A percentile compares a stretch with the other conserved stretches of the same genome.
phyloP scores from a whole-genome alignment of 2,329 filamentous ascomycete species.

The Didymella segeticola region DNA sequence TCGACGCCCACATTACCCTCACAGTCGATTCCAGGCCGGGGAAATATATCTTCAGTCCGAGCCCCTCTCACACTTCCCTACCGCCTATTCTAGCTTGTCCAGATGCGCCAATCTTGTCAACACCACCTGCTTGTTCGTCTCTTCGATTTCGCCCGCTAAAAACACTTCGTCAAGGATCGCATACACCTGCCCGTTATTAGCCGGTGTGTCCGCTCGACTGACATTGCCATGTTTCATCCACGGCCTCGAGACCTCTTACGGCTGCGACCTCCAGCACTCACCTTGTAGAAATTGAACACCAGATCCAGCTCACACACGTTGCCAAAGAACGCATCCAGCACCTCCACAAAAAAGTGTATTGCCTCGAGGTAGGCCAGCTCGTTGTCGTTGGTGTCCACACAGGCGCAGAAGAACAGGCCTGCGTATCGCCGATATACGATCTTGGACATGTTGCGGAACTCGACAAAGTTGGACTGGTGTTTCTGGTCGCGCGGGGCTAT shows the following conservation, averaged over 20 bases:
- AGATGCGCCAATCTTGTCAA: conserved; percentile 91
- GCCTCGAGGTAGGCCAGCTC: conserved; percentile 96
- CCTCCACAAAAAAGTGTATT: conserved; percentile 99
- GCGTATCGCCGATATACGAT: conserved; percentile 98
- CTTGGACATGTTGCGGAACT: conserved; percentile 85
- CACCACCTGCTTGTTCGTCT: conserved; percentile 98
- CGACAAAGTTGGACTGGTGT: conserved; percentile 99
- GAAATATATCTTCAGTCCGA: neutral
- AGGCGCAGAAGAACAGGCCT: conserved; percentile 98
- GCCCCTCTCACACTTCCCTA: neutral
- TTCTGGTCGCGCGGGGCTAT: conserved; percentile 98
- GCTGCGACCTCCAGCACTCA: conserved; percentile 41
- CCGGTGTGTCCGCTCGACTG: neutral
- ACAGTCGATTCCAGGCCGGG: neutral
- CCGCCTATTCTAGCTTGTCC: conserved; percentile 83
- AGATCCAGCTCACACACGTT: conserved; percentile 98
- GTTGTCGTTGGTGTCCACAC: conserved; percentile 98
- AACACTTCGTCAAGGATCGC: conserved; percentile 99
- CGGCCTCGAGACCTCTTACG: no score
- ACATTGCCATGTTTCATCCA: neutral
- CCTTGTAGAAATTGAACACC: conserved; percentile 75
- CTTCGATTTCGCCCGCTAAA: conserved; percentile 95
- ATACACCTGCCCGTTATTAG: conserved; percentile 70
- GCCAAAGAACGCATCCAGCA: conserved; percentile 97
- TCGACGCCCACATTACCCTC: neutral